Evolutionary conservation across 2,329 filamentous ascomycete species (phyloP).

Genomic region (Aureobasidium uvarum): DNA sequence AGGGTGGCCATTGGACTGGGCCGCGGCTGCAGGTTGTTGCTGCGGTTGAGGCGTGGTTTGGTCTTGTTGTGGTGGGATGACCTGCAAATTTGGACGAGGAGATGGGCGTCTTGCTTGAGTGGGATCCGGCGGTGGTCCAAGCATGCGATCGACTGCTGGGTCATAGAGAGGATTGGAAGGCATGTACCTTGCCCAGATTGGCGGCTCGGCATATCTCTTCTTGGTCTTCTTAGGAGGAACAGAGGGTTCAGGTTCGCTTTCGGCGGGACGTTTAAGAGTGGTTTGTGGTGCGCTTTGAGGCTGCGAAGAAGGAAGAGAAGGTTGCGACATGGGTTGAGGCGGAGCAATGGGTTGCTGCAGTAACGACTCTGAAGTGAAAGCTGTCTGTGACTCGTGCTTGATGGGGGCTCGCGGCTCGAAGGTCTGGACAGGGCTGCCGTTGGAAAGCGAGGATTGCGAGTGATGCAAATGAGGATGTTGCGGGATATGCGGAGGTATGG

Average conservation of each 20-base stretch:
- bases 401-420: constrained; percentile 1
- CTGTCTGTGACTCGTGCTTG: constrained; percentile 6
- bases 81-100: constrained; percentile 8
- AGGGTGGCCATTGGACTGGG: constrained; percentile 21
- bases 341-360: constrained; percentile 28
- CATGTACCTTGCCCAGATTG: constrained; percentile 38
- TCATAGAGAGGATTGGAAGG: constrained; percentile 33
- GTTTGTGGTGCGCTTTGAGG: constrained; percentile 6
- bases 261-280: constrained; percentile 35
- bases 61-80: background rate
- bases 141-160: background rate
- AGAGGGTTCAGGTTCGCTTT: constrained; percentile 30
- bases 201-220: constrained; percentile 36
- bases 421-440: constrained; percentile 13
- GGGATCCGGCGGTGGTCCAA: constrained; percentile 18
- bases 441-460: constrained; percentile 14
- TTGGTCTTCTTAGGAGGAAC: constrained; percentile 36
- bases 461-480: constrained; percentile 22
- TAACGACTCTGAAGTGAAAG: constrained; percentile 25
- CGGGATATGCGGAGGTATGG: background rate
- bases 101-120: constrained; percentile 15
- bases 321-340: background rate
- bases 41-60: constrained; percentile 16
- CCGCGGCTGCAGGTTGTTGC: background rate
- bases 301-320: background rate